These are phyloP conservation scores for Cadophora gregata DNA, from an alignment of 2,329 filamentous ascomycete species.

Conservation along the genomic window DNA sequence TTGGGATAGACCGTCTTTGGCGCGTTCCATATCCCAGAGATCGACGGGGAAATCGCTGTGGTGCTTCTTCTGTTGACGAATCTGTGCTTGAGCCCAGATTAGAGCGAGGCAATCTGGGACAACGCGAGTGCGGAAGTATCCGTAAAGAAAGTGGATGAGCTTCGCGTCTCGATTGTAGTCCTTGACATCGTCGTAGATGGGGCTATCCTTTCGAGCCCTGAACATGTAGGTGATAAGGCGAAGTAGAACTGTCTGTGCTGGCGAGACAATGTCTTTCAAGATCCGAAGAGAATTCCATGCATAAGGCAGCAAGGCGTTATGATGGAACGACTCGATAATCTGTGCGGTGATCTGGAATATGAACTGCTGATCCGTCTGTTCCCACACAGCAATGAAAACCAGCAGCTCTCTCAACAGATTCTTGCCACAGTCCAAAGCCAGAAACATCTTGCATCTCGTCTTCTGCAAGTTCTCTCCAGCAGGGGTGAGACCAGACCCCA, in stretches of 20 bases:
- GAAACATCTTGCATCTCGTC: conserved; percentile 84
- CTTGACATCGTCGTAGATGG: conserved; percentile 54
- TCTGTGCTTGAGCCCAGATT: conserved; percentile 91
- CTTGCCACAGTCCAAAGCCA: conserved; percentile 88
- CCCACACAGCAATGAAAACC: conserved; percentile 97
- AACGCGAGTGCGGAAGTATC: conserved; percentile 88
- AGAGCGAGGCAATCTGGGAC: conserved; percentile 94
- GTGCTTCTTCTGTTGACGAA: conserved; percentile 75
- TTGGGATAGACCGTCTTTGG: conserved; percentile 92
- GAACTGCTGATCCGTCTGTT: conserved; percentile 88
- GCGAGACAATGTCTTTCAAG: conserved; percentile 94
- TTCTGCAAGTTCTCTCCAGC: conserved; percentile 86
- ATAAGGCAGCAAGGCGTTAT: conserved; percentile 87
- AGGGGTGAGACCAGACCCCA: conserved; percentile 70
- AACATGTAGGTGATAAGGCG: conserved; percentile 92
- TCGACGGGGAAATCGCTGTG: conserved; percentile 92
- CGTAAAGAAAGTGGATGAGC: conserved; percentile 87
- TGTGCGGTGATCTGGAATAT: conserved; percentile 98
- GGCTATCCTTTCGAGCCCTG: conserved; percentile 58
- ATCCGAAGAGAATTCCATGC: conserved; percentile 92
- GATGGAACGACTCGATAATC: conserved; percentile 91
- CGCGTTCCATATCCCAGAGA: conserved; percentile 96
- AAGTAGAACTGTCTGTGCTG: conserved; percentile 90
- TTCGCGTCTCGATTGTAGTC: conserved; percentile 63
- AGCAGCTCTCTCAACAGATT: conserved; percentile 89